Evolutionary conservation across 2,329 filamentous ascomycete genomes (phyloP), one percentile per base, ranked within the genome.

Genomic region (Elsinoe necatrix): DNA sequence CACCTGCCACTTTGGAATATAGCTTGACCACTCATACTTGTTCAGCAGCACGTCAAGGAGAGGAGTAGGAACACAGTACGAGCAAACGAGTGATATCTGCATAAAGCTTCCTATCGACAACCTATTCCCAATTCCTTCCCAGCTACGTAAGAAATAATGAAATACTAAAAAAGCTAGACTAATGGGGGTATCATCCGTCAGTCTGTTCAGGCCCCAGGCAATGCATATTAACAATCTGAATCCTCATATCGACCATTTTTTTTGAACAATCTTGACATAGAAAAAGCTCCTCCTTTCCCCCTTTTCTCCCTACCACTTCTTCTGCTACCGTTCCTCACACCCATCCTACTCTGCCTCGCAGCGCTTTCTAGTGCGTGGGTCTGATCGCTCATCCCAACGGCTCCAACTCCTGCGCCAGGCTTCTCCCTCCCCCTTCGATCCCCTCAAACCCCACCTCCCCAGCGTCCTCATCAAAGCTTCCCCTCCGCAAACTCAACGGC

Each of bases 181-280:
- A 48, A 27, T 11, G 31, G 29, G 48, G 48, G 48, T 52, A 52
- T 52, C 48, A 52, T 52, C 48, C 29, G 18, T 23, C 45, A 55
- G 48, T 60, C 54, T 39, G 51, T 35, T 23, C 54, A 27, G 11
- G 57, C 50, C 31, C 39, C 16, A 62, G 35, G 45, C 18, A 45
- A 50, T 52, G 31, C 50, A 47, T 54, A 55, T 25, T 42, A 25
- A 21, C 25, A 41, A 25, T 23, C 48, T 51, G 16, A 9, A 29
- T 9, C 12, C 20, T 20, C 27, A 5, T 25, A 56, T 31, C 27
- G 5, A 9, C 52, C 2, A 16, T n/a, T 56, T 27, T 50, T 50
- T 42, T 37, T 29, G 27, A n/a, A n/a, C 27, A 23, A 23, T 41
- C 35, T 56, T 4, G 61, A 61, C 12, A 58, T 54, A 12, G 43